Evolutionary conservation across 495 filamentous ascomycete genomes (phyloP).

Genomic region (Rostrohypoxylon terebratum): DNA sequence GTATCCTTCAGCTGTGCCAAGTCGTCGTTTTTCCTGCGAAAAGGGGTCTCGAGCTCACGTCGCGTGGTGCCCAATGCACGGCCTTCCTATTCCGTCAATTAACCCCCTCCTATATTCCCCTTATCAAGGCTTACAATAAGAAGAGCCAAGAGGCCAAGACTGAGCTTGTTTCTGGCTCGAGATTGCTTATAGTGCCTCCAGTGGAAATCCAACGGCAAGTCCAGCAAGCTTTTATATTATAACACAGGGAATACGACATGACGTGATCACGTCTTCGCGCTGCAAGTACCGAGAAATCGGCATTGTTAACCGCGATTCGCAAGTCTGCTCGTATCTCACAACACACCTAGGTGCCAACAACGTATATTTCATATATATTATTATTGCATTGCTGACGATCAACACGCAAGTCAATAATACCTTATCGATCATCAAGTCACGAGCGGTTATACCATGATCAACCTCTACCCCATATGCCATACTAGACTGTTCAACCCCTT

Average conservation of each 20-base stretch:
- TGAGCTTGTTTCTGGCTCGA: conserved; percentile 46
- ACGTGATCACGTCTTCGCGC: conserved; percentile 27
- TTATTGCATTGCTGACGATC: conserved; percentile 14
- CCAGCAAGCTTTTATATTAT: conserved; percentile 42
- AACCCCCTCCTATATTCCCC: conserved; percentile 28
- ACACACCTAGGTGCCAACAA: not conserved
- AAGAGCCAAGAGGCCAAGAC: conserved; percentile 45
- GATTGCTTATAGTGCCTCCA: conserved; percentile 38
- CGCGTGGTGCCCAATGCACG: conserved; percentile 40
- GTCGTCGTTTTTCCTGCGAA: conserved; percentile 24
- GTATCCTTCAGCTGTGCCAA: conserved; percentile 41
- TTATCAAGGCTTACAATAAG: conserved; percentile 40
- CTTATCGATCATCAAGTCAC: conserved; percentile 30
- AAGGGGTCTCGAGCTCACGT: conserved; percentile 44
- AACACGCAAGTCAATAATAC: conserved; percentile 9
- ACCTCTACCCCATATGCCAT: conserved; percentile 18
- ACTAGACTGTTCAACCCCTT: conserved; percentile 4
- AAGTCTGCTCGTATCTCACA: conserved; percentile 6
- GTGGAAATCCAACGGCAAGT: conserved; percentile 35
- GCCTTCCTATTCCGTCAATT: conserved; percentile 42
- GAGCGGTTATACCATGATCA: conserved; percentile 25
- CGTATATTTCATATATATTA: conserved; percentile 7
- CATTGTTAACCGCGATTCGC: conserved; percentile 30
- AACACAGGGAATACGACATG: conserved; percentile 41
- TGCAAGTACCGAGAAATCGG: conserved; percentile 40